A percentile compares a stretch with the other conserved stretches of the same genome.
Conservation (phyloP, 2,329 filamentous ascomycete genomes). For the Thielaviopsis musarum region DNA sequence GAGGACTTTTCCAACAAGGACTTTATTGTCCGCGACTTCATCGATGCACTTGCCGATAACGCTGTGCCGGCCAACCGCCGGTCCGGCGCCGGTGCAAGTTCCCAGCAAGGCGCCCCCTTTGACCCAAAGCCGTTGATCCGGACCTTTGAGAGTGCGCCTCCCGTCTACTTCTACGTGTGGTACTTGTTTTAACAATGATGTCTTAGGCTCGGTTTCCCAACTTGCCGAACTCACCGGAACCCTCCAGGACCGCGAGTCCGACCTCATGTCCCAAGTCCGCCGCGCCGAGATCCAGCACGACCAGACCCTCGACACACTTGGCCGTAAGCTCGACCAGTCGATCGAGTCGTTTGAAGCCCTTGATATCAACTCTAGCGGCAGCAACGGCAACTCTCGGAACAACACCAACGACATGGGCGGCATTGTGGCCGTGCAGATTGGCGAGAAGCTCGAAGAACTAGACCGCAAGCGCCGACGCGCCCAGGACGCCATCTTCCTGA, state of each 20-base stretch:
- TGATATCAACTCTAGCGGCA: conserved; percentile 54
- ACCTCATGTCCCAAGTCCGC: conserved; percentile 75
- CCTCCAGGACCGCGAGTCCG: conserved; percentile 77
- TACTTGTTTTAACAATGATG: conserved; percentile 16
- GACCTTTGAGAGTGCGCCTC: conserved; percentile 59
- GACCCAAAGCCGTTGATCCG: conserved; percentile 94
- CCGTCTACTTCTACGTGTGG: not conserved
- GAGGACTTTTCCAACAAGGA: conserved; percentile 81
- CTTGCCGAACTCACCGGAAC: conserved; percentile 62
- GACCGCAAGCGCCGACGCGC: conserved; percentile 82
- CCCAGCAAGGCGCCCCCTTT: conserved; percentile 41
- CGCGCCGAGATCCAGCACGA: conserved; percentile 86
- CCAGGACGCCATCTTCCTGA: conserved; percentile 83
- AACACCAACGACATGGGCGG: conserved; percentile 8
- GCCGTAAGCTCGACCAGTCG: conserved; percentile 77
- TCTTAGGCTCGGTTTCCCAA: conserved; percentile 44
- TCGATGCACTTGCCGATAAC: conserved; percentile 78
- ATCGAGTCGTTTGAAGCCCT: conserved; percentile 84
- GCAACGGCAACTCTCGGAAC: conserved; percentile 23
- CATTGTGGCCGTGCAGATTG: conserved; percentile 86
- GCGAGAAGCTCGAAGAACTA: conserved; percentile 81
- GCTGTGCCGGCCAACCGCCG: conserved; percentile 65
- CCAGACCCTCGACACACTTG: conserved; percentile 73
- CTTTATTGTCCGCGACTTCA: conserved; percentile 96
- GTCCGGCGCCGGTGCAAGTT: conserved; percentile 38